Base-by-base conservation (phyloP, 495 filamentous ascomycete species). In the Penicillium daleae region DNA sequence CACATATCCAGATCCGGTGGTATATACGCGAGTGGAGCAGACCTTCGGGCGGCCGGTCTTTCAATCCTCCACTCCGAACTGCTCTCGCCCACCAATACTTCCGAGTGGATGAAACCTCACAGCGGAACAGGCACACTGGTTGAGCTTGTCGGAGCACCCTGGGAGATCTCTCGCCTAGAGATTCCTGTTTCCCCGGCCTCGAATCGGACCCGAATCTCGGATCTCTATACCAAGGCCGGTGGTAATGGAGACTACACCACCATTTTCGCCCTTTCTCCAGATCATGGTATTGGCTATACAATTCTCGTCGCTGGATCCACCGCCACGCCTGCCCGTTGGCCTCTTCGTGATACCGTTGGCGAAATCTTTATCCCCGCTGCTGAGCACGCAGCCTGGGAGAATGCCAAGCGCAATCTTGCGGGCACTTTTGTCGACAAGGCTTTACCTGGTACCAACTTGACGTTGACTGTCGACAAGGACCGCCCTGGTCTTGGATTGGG, bases 31-130 rank as follows among this genome's bases (percentile, higher is more conserved):
- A 54, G 21, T 10, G 51, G 6, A 4, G 55, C 39, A 12, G 66
- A 65, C 31, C 57, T 69, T 7, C 59, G 66, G 0, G 63, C 64
- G 12, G 70, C 74, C 58, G 78, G 80, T 50, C 79, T 77, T 56
- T 74, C 78, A 3, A 80, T 83, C 13, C 68, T 84, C 4, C 77
- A 79, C 66, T 78, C 79, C 4, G 77, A 75, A 69, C 53, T 79
- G 70, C 69, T 74, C 58, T 69, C 59, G 49, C 73, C 44, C 56
- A 75, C 37, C 72, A 77, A 10, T 64, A 83, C 60, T 2, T 74
- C 67, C 10, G 75, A 64, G 49, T 77, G 74, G 73, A 67, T 77
- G 57, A 76, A 83, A 65, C 83, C 82, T 0, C 58, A 21, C 44
- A 65, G 58, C 44, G 63, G 51, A 13, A 65, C 63, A 8, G 57